A percentile compares a stretch with the other conserved stretches of the same genome.
phyloP scores from a whole-genome alignment of 2,329 filamentous ascomycete species.

The Tolypocladium nubicola region DNA sequence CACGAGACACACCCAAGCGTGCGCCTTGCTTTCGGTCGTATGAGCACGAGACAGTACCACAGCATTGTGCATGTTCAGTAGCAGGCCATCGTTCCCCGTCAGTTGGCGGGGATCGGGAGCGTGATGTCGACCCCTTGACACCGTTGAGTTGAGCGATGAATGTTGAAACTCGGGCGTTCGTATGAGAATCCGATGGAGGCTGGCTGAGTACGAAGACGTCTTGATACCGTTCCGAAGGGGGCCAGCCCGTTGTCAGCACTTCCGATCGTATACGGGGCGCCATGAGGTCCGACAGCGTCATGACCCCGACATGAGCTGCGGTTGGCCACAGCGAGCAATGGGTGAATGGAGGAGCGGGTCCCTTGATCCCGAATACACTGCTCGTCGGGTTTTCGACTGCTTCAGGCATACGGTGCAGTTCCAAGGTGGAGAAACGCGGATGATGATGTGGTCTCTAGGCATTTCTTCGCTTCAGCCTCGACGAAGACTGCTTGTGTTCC shows the following conservation, averaged over 20 bases:
- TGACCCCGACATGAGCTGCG: neutral
- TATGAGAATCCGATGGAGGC: neutral
- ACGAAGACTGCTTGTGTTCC: neutral
- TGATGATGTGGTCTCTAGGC: neutral
- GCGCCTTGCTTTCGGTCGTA: conserved; percentile 2
- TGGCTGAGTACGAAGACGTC: neutral
- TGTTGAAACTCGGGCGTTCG: neutral
- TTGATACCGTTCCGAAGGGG: neutral
- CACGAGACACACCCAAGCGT: conserved; percentile 10
- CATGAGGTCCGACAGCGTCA: neutral
- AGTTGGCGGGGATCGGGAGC: neutral
- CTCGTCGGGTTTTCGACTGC: neutral
- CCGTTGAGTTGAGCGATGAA: neutral
- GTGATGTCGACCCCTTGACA: neutral
- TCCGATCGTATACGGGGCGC: neutral
- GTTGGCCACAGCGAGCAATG: neutral
- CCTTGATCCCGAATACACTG: neutral
- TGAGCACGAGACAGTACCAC: conserved; percentile 1
- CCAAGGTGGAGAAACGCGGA: neutral
- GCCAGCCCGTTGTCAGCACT: neutral
- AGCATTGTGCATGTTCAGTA: neutral
- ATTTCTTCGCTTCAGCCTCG: neutral
- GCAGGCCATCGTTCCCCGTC: neutral
- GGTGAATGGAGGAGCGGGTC: neutral
- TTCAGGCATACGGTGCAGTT: no score